Base-by-base conservation (phyloP, 1,139 yeast species). In the Fermentozyma sake region DNA sequence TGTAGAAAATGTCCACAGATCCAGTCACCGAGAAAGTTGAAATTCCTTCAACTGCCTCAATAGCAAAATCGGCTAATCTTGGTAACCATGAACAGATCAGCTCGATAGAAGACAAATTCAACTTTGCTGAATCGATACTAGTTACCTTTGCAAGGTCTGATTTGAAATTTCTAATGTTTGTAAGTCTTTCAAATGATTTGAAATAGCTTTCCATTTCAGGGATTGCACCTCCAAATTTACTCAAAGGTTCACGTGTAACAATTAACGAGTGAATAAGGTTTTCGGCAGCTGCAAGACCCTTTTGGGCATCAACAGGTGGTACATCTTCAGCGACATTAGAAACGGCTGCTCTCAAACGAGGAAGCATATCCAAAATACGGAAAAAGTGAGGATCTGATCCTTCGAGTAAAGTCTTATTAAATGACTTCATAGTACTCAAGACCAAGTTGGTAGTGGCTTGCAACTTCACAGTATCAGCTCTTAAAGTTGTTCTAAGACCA, bases 221-320 rank as follows among this genome's bases (percentile, higher is more conserved):
- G n/a, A 46, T 29, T 3, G 45, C 36, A 6, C 14, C 32, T 6
- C 58, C 44, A 23, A 75, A 48, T 7, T 48, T 50, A 5, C 46
- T 39, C 26, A 79, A 39, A 4, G 79, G 73, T 10, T 55, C 53
- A 39, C 84, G 65, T 15, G 67, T 62, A 7, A 68, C 64, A 20
- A 73, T 68, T 42, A 73, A 57, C 7, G 68, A 66, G 43, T 66
- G 74, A 6, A 86, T 52, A 29, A 86, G 54, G 49, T 85, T 81
- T 44, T 91, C 97, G 6, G 77, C 63, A n/a, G 79, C 78, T 3
- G 91, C 86, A 42, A 86, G 60, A 22, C 87, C 95, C 41, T 79
- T 80, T 35, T 76, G 82, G 20, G 85, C 71, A 48, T 84, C 95
- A 2, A 72, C 64, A 13, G 70, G 68, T 2, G 96, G 93, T 12